These are phyloP conservation scores for Sextonia rubra DNA, from an alignment of 164 flowering plant species.

Conservation along the genomic window DNA sequence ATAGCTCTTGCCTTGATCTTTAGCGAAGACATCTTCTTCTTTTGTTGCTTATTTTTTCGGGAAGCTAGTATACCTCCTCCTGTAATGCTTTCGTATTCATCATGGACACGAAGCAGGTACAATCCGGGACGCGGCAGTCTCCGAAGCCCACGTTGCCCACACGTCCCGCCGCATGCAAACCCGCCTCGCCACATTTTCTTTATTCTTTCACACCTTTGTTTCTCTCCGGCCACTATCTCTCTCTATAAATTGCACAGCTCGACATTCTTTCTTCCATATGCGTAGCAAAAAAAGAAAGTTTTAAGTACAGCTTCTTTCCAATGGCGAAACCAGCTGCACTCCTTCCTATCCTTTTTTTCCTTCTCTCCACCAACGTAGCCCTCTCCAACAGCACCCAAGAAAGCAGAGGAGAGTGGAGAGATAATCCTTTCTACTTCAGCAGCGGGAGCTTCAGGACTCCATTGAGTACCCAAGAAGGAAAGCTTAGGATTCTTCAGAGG, in stretches of 20 bases:
- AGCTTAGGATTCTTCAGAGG: too few relatives aligned
- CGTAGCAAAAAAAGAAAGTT: too few relatives aligned
- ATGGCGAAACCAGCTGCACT: background rate
- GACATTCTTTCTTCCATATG: background rate
- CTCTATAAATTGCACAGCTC: background rate
- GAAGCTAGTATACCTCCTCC: too few relatives aligned
- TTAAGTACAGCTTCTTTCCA: background rate
- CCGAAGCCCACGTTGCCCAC: background rate
- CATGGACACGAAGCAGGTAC: background rate
- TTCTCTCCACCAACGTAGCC: background rate
- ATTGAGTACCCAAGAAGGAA: too few relatives aligned
- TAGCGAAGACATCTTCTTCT: too few relatives aligned
- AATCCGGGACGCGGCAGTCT: background rate
- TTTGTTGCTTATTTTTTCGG: too few relatives aligned
- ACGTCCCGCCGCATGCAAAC: slow-evolving; percentile 1
- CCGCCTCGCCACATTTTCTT: background rate
- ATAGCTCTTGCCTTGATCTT: too few relatives aligned
- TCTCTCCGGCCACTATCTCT: too few relatives aligned
- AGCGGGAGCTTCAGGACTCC: too few relatives aligned
- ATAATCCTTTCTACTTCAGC: slow-evolving; percentile 5
- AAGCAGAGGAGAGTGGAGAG: background rate
- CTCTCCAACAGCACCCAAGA: background rate
- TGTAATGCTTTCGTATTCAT: too few relatives aligned
- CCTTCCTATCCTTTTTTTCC: background rate
- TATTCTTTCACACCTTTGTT: background rate